These are phyloP conservation scores for Rhodotorula graminis DNA, from an alignment of 768 basidiomycete genomes.

Conservation along the genomic window DNA sequence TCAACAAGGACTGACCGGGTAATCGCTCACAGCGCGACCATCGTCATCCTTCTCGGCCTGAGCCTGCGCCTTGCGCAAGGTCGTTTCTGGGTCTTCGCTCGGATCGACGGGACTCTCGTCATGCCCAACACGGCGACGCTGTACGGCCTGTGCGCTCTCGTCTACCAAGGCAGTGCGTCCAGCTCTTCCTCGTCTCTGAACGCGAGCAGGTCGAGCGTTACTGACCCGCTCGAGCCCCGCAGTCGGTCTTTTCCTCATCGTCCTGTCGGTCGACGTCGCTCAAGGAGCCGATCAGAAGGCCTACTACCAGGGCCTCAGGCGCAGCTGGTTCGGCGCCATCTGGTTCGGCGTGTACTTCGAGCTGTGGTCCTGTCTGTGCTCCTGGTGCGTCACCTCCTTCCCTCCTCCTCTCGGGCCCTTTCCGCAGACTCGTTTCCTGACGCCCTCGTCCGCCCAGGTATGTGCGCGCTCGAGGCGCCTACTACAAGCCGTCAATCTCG, in stretches of 20 bases:
- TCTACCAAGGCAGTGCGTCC: constrained; percentile 7
- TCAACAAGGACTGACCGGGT: background rate
- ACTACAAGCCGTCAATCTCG: background rate
- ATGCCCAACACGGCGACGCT: constrained; percentile 10
- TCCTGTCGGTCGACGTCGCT: constrained; percentile 3
- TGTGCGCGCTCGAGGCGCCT: constrained; percentile 22
- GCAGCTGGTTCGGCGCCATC: constrained; percentile 1
- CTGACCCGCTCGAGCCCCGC: background rate
- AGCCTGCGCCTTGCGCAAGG: constrained; percentile 1
- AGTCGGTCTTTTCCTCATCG: constrained; percentile 15
- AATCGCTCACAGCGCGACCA: background rate
- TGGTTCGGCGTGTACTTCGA: constrained; percentile 22
- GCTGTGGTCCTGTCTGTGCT: constrained; percentile 13
- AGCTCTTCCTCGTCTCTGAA: background rate
- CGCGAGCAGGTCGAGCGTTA: too few species aligned
- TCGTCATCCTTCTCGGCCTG: constrained; percentile 11
- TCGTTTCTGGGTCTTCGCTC: constrained; percentile 15
- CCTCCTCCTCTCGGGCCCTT: background rate
- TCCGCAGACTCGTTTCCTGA: too few species aligned
- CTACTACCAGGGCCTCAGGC: background rate
- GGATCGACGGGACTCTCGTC: constrained; percentile 11
- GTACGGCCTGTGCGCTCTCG: constrained; percentile 12
- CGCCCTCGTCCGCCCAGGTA: constrained; percentile 2
- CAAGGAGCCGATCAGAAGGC: background rate
- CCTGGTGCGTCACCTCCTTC: background rate